phyloP scores from a whole-genome alignment of 2,329 filamentous ascomycete genomes.

The Tolypocladium endophyticum region DNA sequence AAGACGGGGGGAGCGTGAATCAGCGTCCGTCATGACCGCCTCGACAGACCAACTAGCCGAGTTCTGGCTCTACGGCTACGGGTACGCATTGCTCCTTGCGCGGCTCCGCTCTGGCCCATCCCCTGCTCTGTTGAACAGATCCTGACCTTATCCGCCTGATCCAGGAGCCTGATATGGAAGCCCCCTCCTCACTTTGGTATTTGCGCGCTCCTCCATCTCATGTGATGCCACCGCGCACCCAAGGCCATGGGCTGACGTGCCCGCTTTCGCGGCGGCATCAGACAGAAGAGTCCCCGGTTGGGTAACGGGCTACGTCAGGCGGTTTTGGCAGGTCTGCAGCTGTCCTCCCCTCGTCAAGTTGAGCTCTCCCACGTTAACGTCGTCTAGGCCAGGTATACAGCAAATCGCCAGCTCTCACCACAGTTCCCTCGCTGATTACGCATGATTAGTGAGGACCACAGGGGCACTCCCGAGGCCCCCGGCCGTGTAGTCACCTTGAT shows the following conservation, averaged over 20 bases:
- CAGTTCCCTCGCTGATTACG: background rate
- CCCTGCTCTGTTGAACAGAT: background rate
- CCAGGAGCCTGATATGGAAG: conserved; percentile 90
- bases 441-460: conserved; percentile 70
- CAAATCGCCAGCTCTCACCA: background rate
- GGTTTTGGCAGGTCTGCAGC: conserved; percentile 87
- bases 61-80: conserved; percentile 96
- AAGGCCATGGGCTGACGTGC: background rate
- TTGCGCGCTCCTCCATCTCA: background rate
- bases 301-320: conserved; percentile 84
- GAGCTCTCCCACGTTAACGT: background rate
- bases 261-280: conserved; percentile 23
- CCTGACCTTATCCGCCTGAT: background rate
- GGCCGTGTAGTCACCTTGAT: conserved; percentile 92
- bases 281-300: conserved; percentile 80
- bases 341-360: conserved; percentile 1
- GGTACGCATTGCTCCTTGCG: conserved; percentile 40
- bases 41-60: conserved; percentile 35
- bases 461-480: conserved; percentile 77
- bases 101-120: background rate
- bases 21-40: background rate
- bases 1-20: background rate
- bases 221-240: background rate
- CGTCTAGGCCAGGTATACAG: conserved; percentile 1
- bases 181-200: conserved; percentile 91